Evolutionary conservation across 768 basidiomycete species (phyloP).

Genomic region (Boletus rubroflammeus): DNA sequence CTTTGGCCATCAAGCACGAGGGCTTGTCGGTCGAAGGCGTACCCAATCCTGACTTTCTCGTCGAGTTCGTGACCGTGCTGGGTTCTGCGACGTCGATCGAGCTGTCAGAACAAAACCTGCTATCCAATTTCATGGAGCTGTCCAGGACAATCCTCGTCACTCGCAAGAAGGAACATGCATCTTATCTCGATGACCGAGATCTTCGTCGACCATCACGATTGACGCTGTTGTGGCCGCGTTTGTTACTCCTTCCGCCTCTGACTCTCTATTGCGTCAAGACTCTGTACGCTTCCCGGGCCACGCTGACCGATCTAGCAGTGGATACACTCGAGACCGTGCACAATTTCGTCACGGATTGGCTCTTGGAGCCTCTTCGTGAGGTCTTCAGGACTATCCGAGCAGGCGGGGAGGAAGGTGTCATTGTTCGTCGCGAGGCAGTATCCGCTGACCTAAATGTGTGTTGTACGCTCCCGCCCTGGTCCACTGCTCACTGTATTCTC

Average conservation of each 20-base stretch:
- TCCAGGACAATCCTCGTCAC: slow-evolving; percentile 21
- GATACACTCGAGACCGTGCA: slow-evolving; percentile 63
- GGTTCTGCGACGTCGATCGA: slow-evolving; percentile 16
- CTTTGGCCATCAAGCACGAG: slow-evolving; percentile 22
- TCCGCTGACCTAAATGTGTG: slow-evolving; percentile 79
- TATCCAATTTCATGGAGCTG: slow-evolving; percentile 16
- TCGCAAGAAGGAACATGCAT: slow-evolving; percentile 28
- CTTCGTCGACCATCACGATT: slow-evolving; percentile 68
- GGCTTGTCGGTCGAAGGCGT: background rate
- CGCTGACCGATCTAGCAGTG: slow-evolving; percentile 49
- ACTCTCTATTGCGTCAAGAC: slow-evolving; percentile 47
- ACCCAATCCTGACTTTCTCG: slow-evolving; percentile 13
- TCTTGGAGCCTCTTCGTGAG: slow-evolving; percentile 80
- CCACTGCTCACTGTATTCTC: background rate
- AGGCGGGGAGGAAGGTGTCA: slow-evolving; percentile 69
- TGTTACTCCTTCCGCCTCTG: slow-evolving; percentile 74
- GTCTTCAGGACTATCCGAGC: slow-evolving; percentile 80
- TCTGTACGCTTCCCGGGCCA: slow-evolving; percentile 57
- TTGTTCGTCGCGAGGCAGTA: slow-evolving; percentile 80
- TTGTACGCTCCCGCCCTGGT: background rate
- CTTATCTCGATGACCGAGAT: slow-evolving; percentile 29
- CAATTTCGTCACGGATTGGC: slow-evolving; percentile 79
- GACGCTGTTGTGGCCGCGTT: slow-evolving; percentile 75
- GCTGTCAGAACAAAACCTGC: slow-evolving; percentile 7
- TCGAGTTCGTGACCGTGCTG: slow-evolving; percentile 22